Conservation (phyloP, 352 stramenopile genomes). For the Nothophytophthora sp. region DNA sequence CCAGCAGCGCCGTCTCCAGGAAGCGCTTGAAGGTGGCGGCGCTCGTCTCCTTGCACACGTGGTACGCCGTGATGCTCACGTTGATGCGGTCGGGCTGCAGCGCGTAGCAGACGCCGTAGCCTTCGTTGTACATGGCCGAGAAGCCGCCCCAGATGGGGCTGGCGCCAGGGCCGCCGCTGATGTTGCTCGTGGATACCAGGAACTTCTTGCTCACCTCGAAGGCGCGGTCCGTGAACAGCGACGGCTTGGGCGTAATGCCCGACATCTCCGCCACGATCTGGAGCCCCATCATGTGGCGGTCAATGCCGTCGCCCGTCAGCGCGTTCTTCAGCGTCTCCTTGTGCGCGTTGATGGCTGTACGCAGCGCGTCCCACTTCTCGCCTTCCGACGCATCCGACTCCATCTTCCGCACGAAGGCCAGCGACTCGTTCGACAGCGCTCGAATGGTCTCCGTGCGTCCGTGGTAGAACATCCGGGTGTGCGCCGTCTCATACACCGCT, state of each 20-base stretch:
- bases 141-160: constrained; percentile 97
- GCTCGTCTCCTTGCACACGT: constrained; percentile 77
- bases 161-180: constrained; percentile 91
- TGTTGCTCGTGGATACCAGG: constrained; percentile 95
- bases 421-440: constrained; percentile 88
- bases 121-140: constrained; percentile 94
- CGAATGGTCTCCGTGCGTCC: constrained; percentile 94
- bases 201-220: constrained; percentile 95
- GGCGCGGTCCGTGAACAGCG: constrained; percentile 93
- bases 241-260: constrained; percentile 84
- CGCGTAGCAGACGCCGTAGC: constrained; percentile 96
- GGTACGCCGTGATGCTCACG: constrained; percentile 94
- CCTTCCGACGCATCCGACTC: constrained; percentile 56
- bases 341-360: constrained; percentile 90
- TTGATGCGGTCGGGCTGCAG: constrained; percentile 94
- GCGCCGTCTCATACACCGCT: constrained; percentile 97
- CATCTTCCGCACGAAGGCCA: constrained; percentile 93
- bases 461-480: constrained; percentile 97
- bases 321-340: constrained; percentile 90
- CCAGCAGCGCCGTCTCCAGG: constrained; percentile 93
- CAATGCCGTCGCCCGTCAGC: constrained; percentile 89
- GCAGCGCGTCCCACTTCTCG: constrained; percentile 89
- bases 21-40: constrained; percentile 88
- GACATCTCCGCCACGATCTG: constrained; percentile 94
- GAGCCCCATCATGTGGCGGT: constrained; percentile 96